These are phyloP conservation scores for Pyracantha coccinea DNA, from an alignment of 331 rosid species.

Conservation along the genomic window DNA sequence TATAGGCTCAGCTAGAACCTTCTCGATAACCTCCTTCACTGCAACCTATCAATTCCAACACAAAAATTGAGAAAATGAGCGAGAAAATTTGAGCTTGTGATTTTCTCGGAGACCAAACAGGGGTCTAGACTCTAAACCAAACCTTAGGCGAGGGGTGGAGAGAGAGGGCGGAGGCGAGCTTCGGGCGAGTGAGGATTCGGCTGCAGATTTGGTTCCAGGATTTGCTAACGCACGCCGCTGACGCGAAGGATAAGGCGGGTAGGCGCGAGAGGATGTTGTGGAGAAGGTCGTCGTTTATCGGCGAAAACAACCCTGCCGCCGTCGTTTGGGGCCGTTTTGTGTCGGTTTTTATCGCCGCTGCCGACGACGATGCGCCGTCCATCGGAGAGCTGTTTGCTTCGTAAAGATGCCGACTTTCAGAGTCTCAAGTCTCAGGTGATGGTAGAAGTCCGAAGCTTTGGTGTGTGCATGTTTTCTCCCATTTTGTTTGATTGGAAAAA, in stretches of 20 bases:
- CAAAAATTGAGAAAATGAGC: background rate
- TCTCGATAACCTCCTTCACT: conserved; percentile 19
- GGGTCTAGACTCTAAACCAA: background rate
- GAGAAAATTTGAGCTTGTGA: background rate
- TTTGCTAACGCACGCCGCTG: conserved; percentile 66
- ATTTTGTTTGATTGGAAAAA: background rate
- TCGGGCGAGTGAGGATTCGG: conserved; percentile 63
- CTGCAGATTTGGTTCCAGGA: conserved; percentile 49
- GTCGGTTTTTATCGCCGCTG: conserved; percentile 15
- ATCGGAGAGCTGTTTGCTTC: background rate
- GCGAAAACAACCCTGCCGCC: background rate
- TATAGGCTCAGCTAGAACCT: conserved; percentile 29
- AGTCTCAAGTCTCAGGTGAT: background rate
- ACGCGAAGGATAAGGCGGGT: conserved; percentile 54
- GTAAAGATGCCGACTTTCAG: background rate
- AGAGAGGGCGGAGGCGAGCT: conserved; percentile 71
- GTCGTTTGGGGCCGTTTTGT: conserved; percentile 15
- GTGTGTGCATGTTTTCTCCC: too few species aligned
- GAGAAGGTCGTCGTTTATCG: conserved; percentile 53
- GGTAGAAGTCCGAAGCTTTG: background rate
- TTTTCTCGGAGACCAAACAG: conserved; percentile 3
- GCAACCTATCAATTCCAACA: conserved; percentile 18
- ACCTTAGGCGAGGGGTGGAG: conserved; percentile 56
- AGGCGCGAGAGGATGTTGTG: conserved; percentile 47
- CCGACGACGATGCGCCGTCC: conserved; percentile 14